Evolutionary conservation across 75 land plant genomes (phyloP), one percentile per base, ranked within the genome.

Genomic region (Pinus taeda): DNA sequence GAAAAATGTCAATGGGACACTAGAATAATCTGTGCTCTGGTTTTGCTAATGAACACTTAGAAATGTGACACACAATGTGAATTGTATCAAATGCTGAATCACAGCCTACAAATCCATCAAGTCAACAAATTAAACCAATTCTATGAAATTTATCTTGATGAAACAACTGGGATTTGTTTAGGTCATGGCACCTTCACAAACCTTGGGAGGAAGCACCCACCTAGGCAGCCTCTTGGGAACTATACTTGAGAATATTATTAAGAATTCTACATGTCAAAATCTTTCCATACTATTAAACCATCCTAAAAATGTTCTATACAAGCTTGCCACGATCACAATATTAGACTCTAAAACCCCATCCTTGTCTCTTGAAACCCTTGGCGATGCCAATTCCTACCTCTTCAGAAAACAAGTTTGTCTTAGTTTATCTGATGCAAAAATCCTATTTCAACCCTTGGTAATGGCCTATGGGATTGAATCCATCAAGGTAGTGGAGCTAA

Each of bases 211-310:
- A 18, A 36, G 78, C 5, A 83, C 93, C 55, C 78, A 86, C 4
- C 64, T 79, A 71, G 92, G 92, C 21, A 81, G 87, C 12, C 77
- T 83, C 36, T 61, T 91, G 55, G 90, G 93, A 29, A 86, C 91
- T 1, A 78, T 85, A 4, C 83, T 93, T 60, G 95, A 93, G 82
- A 91, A 88, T 80, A 88, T 93, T 80, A 78, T 90, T 66, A 93
- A 93, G 73, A 93, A 93, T 72, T 93, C 79, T 1, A 84, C 93
- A 20, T 93, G 95, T 93, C 75, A 93, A n/a, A 90, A 91, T 69
- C 95, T 91, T 65, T 59, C 89, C 21, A 67, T 78, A 49, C 86
- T 93, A 63, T 91, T 93, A 21, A 37, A 85, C 37, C 77, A 90
- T 37, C 87, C 88, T 79, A 93, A 93, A 63, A 81, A 89, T 45